Conservation (phyloP, 257 asterid genomes). For the Sherardia arvensis region DNA sequence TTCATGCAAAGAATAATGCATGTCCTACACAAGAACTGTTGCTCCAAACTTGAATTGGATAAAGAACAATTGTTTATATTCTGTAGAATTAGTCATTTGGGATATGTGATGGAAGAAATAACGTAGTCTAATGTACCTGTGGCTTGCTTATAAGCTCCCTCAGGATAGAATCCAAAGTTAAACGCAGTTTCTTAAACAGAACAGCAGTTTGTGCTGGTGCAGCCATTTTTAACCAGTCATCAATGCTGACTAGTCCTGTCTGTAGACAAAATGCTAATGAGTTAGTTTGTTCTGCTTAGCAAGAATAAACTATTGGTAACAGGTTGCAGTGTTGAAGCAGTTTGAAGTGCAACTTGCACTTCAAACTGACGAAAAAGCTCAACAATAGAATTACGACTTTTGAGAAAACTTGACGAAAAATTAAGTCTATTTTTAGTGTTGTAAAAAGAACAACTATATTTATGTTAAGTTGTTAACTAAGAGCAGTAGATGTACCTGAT, state of each 20-base stretch:
- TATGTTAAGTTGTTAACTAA: constrained; percentile 4
- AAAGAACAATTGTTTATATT: too few species aligned
- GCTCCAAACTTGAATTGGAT: neutral
- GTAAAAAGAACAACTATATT: neutral
- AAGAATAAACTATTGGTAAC: neutral
- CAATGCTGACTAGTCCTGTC: constrained; percentile 67
- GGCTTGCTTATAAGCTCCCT: constrained; percentile 82
- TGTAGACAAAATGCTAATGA: constrained; percentile 30
- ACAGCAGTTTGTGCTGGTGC: constrained; percentile 98
- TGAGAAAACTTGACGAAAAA: neutral
- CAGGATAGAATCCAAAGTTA: constrained; percentile 67
- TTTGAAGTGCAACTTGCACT: neutral
- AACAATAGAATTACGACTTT: too few species aligned
- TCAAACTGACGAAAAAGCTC: too few species aligned
- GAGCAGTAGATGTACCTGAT: constrained; percentile 49
- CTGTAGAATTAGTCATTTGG: neutral
- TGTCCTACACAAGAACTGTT: neutral
- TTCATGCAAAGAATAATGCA: neutral
- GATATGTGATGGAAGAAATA: neutral
- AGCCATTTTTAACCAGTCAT: constrained; percentile 77
- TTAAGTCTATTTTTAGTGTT: neutral
- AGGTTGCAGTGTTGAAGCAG: neutral
- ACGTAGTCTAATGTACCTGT: constrained; percentile 40
- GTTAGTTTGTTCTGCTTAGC: constrained; percentile 1
- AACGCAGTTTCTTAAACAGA: constrained; percentile 80